Conservation (phyloP, 164 flowering plant species). For the Annona squamosa region DNA sequence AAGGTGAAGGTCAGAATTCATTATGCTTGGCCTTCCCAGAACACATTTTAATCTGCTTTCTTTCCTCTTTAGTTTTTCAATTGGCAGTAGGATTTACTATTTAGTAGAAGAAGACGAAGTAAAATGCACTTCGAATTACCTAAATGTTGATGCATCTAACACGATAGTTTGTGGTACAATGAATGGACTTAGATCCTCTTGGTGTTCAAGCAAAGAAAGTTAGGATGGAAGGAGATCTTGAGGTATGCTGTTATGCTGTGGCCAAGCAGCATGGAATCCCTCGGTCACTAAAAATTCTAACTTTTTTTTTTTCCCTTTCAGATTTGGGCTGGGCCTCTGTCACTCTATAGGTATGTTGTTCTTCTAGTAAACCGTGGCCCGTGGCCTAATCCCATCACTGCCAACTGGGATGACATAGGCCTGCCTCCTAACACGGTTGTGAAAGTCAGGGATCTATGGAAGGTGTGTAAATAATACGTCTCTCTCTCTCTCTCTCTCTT, state of each 20-base stretch:
- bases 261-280: not conserved
- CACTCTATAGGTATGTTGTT: slow-evolving; percentile 48
- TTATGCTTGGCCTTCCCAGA: not conserved
- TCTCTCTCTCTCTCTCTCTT: no score
- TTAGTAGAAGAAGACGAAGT: not conserved
- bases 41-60: not conserved
- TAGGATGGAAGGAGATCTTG: slow-evolving; percentile 52
- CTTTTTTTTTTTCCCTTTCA: slow-evolving; percentile 14
- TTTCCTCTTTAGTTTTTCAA: not conserved
- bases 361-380: slow-evolving; percentile 51
- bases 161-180: not conserved
- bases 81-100: not conserved
- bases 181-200: slow-evolving; percentile 37
- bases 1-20: not conserved
- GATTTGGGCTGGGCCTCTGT: slow-evolving; percentile 85
- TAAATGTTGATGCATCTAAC: not conserved
- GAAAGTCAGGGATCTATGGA: slow-evolving; percentile 69
- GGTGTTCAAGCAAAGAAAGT: slow-evolving; percentile 83
- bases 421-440: slow-evolving; percentile 37
- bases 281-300: not conserved
- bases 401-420: slow-evolving; percentile 70
- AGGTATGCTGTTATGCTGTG: slow-evolving; percentile 35
- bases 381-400: slow-evolving; percentile 34
- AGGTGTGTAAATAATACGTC: slow-evolving; percentile 25
- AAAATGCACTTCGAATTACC: no score